A percentile compares a stretch with the other conserved stretches of the same genome.
Conservation (phyloP, 1,284 basidiomycete genomes). For the Melampsora larici-populina region DNA sequence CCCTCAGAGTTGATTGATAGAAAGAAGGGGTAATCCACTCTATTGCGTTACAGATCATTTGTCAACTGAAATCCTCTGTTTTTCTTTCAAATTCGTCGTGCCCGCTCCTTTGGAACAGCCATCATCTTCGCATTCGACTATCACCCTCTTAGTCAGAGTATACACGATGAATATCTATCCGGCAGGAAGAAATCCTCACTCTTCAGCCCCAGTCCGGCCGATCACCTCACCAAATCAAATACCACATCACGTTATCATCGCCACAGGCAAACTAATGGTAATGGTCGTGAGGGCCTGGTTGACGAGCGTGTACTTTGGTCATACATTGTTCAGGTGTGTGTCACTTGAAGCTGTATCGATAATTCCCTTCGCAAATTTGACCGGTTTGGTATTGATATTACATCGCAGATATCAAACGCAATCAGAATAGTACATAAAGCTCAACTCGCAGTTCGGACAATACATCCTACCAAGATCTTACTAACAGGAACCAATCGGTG, state of each 20-base stretch:
- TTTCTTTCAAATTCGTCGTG: background rate
- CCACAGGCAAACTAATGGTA: conserved; percentile 45
- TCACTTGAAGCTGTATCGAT: background rate
- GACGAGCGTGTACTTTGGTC: conserved; percentile 89
- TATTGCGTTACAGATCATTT: background rate
- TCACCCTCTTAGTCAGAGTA: conserved; percentile 76
- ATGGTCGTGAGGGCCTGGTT: conserved; percentile 55
- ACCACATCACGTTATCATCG: conserved; percentile 35
- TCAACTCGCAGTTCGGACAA: conserved; percentile 74
- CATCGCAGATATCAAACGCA: conserved; percentile 65
- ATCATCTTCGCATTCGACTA: conserved; percentile 90
- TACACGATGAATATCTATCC: conserved; percentile 66
- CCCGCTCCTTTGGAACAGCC: conserved; percentile 59
- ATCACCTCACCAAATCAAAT: conserved; percentile 26
- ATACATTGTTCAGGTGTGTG: conserved; percentile 71
- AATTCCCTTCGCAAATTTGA: background rate
- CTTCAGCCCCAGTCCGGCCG: conserved; percentile 45
- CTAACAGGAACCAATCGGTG: conserved; percentile 84
- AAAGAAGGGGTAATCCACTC: too few relatives aligned
- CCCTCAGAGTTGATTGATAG: too few relatives aligned
- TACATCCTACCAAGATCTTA: conserved; percentile 84
- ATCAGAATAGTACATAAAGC: conserved; percentile 80
- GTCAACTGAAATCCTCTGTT: background rate
- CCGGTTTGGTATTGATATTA: background rate
- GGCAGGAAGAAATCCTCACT: conserved; percentile 54